phyloP scores from a whole-genome alignment of 192 early-diverging fungal genomes.

The Helicostylum pulchrum region DNA sequence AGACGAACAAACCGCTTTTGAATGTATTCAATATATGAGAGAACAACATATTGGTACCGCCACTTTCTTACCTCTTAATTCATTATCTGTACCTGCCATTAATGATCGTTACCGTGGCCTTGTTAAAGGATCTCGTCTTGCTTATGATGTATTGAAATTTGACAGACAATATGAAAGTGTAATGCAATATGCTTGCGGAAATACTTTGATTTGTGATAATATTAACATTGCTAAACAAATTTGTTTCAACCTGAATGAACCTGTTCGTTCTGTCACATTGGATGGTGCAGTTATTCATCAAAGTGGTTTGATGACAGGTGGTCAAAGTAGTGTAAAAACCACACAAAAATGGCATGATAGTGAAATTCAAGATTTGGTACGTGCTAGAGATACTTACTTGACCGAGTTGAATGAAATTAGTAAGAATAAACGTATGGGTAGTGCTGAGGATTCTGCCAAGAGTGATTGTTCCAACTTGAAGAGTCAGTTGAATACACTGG shows the following conservation, averaged over 20 bases:
- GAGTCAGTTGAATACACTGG: constrained; percentile 51
- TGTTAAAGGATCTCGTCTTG: constrained; percentile 82
- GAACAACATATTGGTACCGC: constrained; percentile 90
- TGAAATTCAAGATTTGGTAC: constrained; percentile 77
- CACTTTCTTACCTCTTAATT: constrained; percentile 92
- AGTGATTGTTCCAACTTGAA: constrained; percentile 61
- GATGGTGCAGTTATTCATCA: constrained; percentile 96
- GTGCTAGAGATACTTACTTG: constrained; percentile 65
- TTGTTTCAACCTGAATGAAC: constrained; percentile 76
- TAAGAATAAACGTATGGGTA: constrained; percentile 64
- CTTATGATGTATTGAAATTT: constrained; percentile 89
- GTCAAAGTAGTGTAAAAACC: constrained; percentile 47
- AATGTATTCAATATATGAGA: constrained; percentile 92
- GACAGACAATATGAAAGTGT: constrained; percentile 73
- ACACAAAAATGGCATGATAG: constrained; percentile 83
- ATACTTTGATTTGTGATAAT: constrained; percentile 88
- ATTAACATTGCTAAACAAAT: constrained; percentile 80
- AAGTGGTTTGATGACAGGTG: constrained; percentile 94
- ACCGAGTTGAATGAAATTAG: constrained; percentile 70
- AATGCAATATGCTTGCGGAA: constrained; percentile 89
- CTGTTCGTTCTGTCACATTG: constrained; percentile 89
- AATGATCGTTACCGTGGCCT: constrained; percentile 81
- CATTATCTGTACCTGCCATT: constrained; percentile 65
- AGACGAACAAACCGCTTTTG: constrained; percentile 85
- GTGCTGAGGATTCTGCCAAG: constrained; percentile 58